Percentiles rank a stretch among this genome's conserved stretches.
phyloP scores from a whole-genome alignment of 2,329 filamentous ascomycete species.

The Phialophora verrucosa region DNA sequence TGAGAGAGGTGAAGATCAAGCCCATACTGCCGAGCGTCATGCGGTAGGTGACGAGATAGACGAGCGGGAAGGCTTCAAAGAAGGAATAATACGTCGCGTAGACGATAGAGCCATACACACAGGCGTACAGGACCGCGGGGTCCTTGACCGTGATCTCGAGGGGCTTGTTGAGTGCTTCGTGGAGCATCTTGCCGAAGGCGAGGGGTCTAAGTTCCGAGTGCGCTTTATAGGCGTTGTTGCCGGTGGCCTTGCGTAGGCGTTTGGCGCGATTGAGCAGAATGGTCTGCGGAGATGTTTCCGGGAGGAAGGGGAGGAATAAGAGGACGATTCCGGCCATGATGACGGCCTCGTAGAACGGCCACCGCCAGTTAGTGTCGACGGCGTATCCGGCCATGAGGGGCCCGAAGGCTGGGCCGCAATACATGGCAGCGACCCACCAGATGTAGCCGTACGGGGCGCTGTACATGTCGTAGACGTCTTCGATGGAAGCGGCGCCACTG shows the following conservation, averaged over 20 bases:
- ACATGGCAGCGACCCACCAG: slow-evolving; percentile 59
- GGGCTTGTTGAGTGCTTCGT: slow-evolving; percentile 29
- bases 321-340: slow-evolving; percentile 65
- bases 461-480: slow-evolving; percentile 58
- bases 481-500: slow-evolving; percentile 57
- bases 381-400: slow-evolving; percentile 65
- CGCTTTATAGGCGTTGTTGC: slow-evolving; percentile 45
- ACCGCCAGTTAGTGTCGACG: slow-evolving; percentile 64
- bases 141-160: slow-evolving; percentile 57
- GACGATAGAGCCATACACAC: slow-evolving; percentile 65
- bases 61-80: slow-evolving; percentile 71
- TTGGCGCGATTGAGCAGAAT: slow-evolving; percentile 66
- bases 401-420: slow-evolving; percentile 40
- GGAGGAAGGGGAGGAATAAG: slow-evolving; percentile 65
- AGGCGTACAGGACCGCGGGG: slow-evolving; percentile 66
- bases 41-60: slow-evolving; percentile 64
- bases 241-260: slow-evolving; percentile 65
- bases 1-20: slow-evolving; percentile 65
- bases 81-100: slow-evolving; percentile 58
- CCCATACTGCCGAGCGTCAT: slow-evolving; percentile 65
- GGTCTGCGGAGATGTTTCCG: slow-evolving; percentile 65
- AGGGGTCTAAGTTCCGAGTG: slow-evolving; percentile 64
- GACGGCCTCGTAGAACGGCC: slow-evolving; percentile 64
- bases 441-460: slow-evolving; percentile 64
- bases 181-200: slow-evolving; percentile 58